Percentiles rank a stretch among this genome's conserved stretches.
These are phyloP conservation scores for Alternaria sp. DNA, from an alignment of 2,329 filamentous ascomycete genomes.

Conservation along the genomic window DNA sequence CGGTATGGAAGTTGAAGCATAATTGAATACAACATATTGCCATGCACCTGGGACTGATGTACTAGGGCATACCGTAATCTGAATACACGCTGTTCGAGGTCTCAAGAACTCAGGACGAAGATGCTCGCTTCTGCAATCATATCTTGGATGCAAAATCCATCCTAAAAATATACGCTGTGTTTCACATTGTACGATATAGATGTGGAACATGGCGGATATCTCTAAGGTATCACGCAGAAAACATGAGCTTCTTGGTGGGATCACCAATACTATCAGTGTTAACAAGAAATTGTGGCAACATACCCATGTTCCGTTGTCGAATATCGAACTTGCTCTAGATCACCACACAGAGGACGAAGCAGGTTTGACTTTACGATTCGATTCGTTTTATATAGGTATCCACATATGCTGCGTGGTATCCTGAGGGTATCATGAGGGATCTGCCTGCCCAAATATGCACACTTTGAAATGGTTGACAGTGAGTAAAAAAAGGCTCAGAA, in stretches of 20 bases:
- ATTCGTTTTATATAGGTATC: slow-evolving; percentile 30
- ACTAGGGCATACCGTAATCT: no score
- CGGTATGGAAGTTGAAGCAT: background rate
- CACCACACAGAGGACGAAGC: background rate
- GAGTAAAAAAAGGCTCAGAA: slow-evolving; percentile 6
- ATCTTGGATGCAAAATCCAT: no score
- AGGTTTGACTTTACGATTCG: slow-evolving; percentile 23
- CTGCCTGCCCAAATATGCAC: slow-evolving; percentile 32
- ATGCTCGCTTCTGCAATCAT: no score
- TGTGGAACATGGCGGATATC: no score
- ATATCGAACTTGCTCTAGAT: background rate
- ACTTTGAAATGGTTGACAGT: slow-evolving; percentile 16
- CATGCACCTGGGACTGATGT: background rate
- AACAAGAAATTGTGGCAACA: no score
- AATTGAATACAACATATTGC: background rate
- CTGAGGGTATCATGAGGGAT: slow-evolving; percentile 36
- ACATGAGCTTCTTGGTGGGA: no score
- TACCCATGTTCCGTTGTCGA: background rate
- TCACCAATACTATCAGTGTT: no score
- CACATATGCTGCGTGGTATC: slow-evolving; percentile 24
- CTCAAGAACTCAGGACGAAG: no score
- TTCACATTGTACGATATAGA: no score
- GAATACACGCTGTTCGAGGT: no score
- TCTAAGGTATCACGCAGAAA: no score
- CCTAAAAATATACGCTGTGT: no score